Evolutionary conservation across 179 eudicot genomes (phyloP), one percentile per base, ranked within the genome.

Genomic region (Heliamphora pulchella): DNA sequence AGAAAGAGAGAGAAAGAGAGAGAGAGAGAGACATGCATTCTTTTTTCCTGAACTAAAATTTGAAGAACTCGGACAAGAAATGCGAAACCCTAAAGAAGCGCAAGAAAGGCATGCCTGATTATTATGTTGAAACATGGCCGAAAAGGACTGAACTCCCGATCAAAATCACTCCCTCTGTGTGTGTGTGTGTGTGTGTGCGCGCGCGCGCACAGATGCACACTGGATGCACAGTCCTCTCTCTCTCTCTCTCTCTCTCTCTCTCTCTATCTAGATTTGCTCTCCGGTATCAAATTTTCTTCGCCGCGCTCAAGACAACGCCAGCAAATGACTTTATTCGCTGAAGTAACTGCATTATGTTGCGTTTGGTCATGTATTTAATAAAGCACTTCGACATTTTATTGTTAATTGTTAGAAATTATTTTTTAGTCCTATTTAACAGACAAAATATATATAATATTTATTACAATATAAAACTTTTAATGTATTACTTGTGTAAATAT

Each of bases 101-200:
- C 22, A 0, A 75, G n/a, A 22, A 0, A 78, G 54, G 69, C 66
- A 43, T 54, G 57, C 81, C 81, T 68, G 75, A 10, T 68, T 54
- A 58, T 78, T 78, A 3, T 75, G 6, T 61, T 43, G 75, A 44
- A 43, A 78, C 81, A 78, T 78, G 66, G 65, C 41, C 1, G 55
- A 46, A 6, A 15, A 48, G 77, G 43, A 13, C 65, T 39, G 65
- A 55, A 4, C 41, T 55, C 15, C 43, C 20, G 41, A 20, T 9
- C 41, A 8, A n/a, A 47, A 17, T 1, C 54, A 47, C 66, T 13
- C 48, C 2, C 22, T 74, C n/a, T n/a, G n/a, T n/a, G n/a, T n/a
- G n/a, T n/a, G n/a, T n/a, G n/a, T n/a, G n/a, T n/a, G n/a, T n/a
- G n/a, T n/a, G n/a, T n/a, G n/a, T n/a, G n/a, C n/a, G n/a, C n/a